Evolutionary conservation across 176 grass and related monocot species (phyloP).

Genomic region (Oryza glaberrima): DNA sequence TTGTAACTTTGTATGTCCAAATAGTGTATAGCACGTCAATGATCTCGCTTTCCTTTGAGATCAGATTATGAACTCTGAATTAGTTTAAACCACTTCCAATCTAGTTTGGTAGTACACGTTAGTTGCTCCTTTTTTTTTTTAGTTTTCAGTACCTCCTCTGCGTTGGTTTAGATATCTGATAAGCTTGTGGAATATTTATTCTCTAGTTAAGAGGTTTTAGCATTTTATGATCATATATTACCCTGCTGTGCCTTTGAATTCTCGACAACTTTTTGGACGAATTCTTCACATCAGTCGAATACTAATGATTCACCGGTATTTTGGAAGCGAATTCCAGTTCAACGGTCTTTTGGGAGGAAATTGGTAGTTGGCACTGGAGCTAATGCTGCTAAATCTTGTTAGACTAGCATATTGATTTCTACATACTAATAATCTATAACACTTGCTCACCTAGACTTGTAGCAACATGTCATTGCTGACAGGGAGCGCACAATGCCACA

Average conservation of each 20-base stretch:
- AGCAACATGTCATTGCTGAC: neutral
- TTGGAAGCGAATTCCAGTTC: neutral
- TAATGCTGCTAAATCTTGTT: neutral
- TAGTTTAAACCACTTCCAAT: neutral
- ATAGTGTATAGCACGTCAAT: neutral
- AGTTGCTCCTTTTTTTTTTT: neutral
- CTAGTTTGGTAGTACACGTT: neutral
- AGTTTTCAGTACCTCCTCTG: neutral
- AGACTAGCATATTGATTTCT: neutral
- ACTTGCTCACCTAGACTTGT: neutral
- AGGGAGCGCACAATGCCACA: neutral
- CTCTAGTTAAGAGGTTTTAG: neutral
- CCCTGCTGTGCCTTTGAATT: neutral
- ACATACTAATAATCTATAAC: neutral
- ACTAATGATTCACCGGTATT: neutral
- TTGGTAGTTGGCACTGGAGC: neutral
- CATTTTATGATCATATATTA: neutral
- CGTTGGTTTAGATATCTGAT: neutral
- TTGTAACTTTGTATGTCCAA: neutral
- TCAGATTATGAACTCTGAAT: neutral
- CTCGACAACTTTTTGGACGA: neutral
- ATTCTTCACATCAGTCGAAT: neutral
- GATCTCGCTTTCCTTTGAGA: slow-evolving; percentile 15
- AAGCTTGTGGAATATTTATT: neutral
- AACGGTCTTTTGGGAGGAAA: neutral